Evolutionary conservation across 768 basidiomycete genomes (phyloP).

Genomic region (Boletus barrowsii): DNA sequence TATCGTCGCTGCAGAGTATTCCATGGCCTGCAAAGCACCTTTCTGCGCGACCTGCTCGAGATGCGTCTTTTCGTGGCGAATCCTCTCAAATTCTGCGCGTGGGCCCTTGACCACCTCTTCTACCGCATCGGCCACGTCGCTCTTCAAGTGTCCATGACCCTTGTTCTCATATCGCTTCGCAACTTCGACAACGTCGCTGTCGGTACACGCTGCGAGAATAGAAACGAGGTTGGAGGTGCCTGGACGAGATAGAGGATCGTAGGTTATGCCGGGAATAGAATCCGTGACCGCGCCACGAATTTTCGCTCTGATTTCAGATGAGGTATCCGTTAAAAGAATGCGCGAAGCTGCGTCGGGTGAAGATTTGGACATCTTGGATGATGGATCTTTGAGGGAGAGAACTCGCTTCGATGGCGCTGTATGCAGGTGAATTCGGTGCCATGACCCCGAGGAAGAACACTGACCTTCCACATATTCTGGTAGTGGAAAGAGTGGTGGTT

Average conservation of each 20-base stretch:
- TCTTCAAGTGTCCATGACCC: constrained; percentile 70
- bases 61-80: neutral
- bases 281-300: constrained; percentile 85
- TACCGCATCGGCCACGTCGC: constrained; percentile 69
- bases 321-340: constrained; percentile 79
- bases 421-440: neutral
- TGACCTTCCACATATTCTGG: constrained; percentile 74
- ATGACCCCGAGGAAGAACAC: constrained; percentile 26
- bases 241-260: constrained; percentile 75
- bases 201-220: constrained; percentile 74
- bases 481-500: constrained; percentile 54
- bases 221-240: constrained; percentile 43
- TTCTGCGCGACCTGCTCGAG: constrained; percentile 50
- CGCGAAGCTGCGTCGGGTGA: constrained; percentile 74
- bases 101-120: constrained; percentile 62
- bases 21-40: constrained; percentile 63
- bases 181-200: constrained; percentile 42
- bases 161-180: constrained; percentile 50
- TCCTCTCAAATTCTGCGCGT: constrained; percentile 31
- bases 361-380: constrained; percentile 95
- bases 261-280: constrained; percentile 69
- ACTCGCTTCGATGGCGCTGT: constrained; percentile 79
- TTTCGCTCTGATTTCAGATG: constrained; percentile 60
- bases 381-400: constrained; percentile 82
- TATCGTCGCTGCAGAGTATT: constrained; percentile 63